Evolutionary conservation across 2,329 filamentous ascomycete species (phyloP).

Genomic region (Akanthomyces uredinophilus): DNA sequence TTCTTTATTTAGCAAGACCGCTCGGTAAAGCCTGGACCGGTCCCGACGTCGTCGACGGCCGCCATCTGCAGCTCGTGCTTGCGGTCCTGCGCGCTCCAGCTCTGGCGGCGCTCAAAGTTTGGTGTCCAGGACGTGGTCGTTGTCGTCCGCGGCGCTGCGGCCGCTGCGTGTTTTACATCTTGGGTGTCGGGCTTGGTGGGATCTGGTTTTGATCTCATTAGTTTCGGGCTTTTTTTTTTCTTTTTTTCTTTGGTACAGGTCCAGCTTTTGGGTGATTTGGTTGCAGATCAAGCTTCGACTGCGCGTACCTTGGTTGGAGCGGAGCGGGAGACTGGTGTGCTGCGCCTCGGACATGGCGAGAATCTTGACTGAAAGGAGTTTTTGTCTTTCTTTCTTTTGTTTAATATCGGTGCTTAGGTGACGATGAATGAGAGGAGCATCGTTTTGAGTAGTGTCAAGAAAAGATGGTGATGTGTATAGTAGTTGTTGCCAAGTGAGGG

Average conservation of each 20-base stretch:
- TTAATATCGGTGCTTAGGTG: too few species aligned
- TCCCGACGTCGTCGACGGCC: conserved; percentile 31
- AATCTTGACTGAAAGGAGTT: neutral
- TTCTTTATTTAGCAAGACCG: conserved; percentile 14
- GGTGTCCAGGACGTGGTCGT: conserved; percentile 39
- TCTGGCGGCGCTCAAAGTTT: conserved; percentile 40
- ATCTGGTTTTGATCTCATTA: neutral
- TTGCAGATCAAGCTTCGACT: neutral
- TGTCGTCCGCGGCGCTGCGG: neutral
- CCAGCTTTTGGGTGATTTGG: too few species aligned
- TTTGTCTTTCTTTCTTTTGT: too few species aligned
- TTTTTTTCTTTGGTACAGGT: too few species aligned
- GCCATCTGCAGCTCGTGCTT: conserved; percentile 48
- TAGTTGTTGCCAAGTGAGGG: neutral
- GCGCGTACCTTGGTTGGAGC: neutral
- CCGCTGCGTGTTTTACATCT: too few species aligned
- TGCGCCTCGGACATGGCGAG: neutral
- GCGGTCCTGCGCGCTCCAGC: conserved; percentile 50
- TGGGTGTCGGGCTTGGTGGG: neutral
- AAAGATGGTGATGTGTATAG: neutral
- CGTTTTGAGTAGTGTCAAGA: too few species aligned
- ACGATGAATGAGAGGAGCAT: too few species aligned
- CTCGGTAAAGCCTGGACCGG: conserved; percentile 41
- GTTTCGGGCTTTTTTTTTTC: too few species aligned
- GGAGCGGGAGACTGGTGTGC: neutral